These are phyloP conservation scores for Gastrodia elata DNA, from an alignment of 106 monocot genomes.

Conservation along the genomic window DNA sequence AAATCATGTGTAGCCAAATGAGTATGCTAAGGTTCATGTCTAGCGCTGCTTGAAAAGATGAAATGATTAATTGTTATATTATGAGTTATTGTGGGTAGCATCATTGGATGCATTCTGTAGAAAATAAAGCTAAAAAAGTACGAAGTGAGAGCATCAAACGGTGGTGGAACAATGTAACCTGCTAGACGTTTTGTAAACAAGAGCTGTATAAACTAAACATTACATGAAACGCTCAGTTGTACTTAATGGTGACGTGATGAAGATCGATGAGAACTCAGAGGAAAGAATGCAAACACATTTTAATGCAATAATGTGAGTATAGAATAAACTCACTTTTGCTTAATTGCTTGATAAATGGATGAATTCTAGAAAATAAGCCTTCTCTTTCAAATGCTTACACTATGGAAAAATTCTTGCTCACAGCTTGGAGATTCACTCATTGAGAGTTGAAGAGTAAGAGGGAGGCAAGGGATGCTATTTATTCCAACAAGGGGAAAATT, in stretches of 20 bases:
- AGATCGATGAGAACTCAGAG: background rate
- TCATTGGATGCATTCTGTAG: background rate
- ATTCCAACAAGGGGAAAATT: background rate
- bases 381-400: background rate
- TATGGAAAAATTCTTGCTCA: no score
- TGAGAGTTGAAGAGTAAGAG: background rate
- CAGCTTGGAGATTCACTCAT: no score
- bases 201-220: background rate
- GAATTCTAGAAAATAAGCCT: background rate
- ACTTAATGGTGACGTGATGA: background rate
- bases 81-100: background rate
- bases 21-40: background rate
- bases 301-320: background rate
- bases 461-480: background rate
- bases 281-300: background rate
- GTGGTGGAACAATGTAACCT: background rate
- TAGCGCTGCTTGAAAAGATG: background rate
- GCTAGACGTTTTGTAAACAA: background rate
- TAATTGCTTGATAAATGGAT: background rate
- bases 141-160: background rate
- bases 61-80: background rate
- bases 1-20: background rate
- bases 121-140: background rate
- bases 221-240: background rate
- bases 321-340: background rate